These are phyloP conservation scores for Tuber calosporum DNA, from an alignment of 495 filamentous ascomycete species.

Conservation along the genomic window DNA sequence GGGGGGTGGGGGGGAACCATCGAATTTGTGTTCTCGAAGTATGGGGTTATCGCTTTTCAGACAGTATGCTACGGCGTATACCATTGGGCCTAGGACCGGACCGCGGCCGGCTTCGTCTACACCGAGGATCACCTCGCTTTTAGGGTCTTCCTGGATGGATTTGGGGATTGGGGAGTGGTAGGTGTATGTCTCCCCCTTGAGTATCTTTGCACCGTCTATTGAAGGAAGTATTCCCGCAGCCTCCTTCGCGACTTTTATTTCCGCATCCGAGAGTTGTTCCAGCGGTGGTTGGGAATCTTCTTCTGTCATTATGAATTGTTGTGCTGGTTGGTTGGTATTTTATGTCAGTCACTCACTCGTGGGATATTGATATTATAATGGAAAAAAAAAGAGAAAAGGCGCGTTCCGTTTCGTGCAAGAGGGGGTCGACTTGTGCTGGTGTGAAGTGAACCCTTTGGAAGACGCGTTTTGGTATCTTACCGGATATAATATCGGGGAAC, in stretches of 20 bases:
- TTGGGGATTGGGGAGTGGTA: conserved; percentile 69
- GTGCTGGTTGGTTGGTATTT: background rate
- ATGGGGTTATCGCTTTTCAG: conserved; percentile 75
- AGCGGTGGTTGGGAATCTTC: conserved; percentile 46
- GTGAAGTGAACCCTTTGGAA: background rate
- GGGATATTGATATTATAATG: background rate
- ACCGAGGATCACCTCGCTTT: conserved; percentile 60
- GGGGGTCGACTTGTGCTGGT: background rate
- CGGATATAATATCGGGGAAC: no score
- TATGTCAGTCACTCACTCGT: background rate
- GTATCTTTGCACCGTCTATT: conserved; percentile 55
- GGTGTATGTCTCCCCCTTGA: conserved; percentile 71
- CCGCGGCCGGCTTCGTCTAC: conserved; percentile 95
- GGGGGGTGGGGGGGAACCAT: conserved; percentile 24
- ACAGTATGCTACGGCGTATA: conserved; percentile 81
- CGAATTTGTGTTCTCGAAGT: conserved; percentile 47
- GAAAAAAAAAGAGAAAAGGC: background rate
- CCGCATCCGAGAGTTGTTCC: conserved; percentile 49
- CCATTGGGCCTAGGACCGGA: conserved; percentile 94
- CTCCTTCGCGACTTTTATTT: background rate
- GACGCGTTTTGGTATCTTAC: background rate
- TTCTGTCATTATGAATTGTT: conserved; percentile 46
- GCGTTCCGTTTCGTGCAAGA: background rate
- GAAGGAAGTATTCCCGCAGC: conserved; percentile 50
- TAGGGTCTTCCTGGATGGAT: conserved; percentile 46